These are phyloP conservation scores for Yamadazyma ubonensis DNA, from an alignment of 805 yeast species.

Conservation along the genomic window DNA sequence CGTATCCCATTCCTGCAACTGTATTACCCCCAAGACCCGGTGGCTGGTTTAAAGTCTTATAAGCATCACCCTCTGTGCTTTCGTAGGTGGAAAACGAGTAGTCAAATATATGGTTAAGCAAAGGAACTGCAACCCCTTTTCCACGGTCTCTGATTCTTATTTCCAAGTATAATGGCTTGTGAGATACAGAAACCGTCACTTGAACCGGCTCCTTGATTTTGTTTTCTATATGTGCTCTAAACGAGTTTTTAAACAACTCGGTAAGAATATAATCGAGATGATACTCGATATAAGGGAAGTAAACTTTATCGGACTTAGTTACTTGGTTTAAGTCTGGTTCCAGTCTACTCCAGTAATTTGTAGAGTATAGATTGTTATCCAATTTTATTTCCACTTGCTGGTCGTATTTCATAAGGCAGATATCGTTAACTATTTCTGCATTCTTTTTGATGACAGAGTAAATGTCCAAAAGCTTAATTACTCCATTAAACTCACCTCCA, in stretches of 20 bases:
- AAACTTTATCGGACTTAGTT: slow-evolving; percentile 48
- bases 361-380: slow-evolving; percentile 38
- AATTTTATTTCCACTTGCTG: slow-evolving; percentile 61
- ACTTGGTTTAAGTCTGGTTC: slow-evolving; percentile 19
- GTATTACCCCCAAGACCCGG: slow-evolving; percentile 69
- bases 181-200: slow-evolving; percentile 36
- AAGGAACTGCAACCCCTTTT: slow-evolving; percentile 75
- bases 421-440: slow-evolving; percentile 75
- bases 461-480: slow-evolving; percentile 67
- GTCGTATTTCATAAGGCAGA: slow-evolving; percentile 82
- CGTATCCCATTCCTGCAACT: slow-evolving; percentile 96
- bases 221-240: slow-evolving; percentile 83
- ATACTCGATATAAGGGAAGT: slow-evolving; percentile 80
- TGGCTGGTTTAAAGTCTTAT: slow-evolving; percentile 61
- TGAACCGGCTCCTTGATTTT: slow-evolving; percentile 38
- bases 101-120: slow-evolving; percentile 70
- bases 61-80: slow-evolving; percentile 54
- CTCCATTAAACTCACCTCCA: slow-evolving; percentile 54
- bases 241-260: slow-evolving; percentile 83
- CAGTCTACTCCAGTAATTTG: slow-evolving; percentile 29
- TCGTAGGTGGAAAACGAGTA: slow-evolving; percentile 84
- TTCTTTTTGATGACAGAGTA: slow-evolving; percentile 61
- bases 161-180: slow-evolving; percentile 49
- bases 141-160: slow-evolving; percentile 84
- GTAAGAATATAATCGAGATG: slow-evolving; percentile 86